Conservation (phyloP, 2,329 filamentous ascomycete species). For the Sarocladiaceae sp. region DNA sequence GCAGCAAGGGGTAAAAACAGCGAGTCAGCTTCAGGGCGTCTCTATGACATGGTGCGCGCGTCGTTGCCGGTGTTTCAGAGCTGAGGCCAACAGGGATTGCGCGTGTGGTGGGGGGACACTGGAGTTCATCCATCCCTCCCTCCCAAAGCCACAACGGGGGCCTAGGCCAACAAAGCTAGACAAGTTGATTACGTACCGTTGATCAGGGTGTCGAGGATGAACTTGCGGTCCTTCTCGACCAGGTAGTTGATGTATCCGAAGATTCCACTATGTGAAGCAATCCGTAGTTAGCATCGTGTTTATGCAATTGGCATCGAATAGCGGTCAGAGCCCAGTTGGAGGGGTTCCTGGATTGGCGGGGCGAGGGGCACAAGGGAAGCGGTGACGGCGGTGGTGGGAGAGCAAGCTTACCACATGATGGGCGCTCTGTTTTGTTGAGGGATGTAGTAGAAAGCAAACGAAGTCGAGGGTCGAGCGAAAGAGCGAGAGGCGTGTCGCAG, state of each 20-base stretch:
- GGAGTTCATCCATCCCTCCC: neutral
- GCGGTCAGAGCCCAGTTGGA: neutral
- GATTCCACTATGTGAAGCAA: slow-evolving; percentile 60
- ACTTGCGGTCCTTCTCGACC: slow-evolving; percentile 97
- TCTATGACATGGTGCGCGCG: neutral
- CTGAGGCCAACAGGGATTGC: slow-evolving; percentile 5
- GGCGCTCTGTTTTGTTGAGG: slow-evolving; percentile 4
- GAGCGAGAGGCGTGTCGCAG: neutral
- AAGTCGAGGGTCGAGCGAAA: slow-evolving; percentile 1
- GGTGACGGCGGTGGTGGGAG: slow-evolving; percentile 2
- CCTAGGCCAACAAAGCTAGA: no score
- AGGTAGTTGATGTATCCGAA: slow-evolving; percentile 99
- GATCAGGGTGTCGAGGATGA: slow-evolving; percentile 90
- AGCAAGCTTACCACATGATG: slow-evolving; percentile 9
- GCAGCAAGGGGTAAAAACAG: slow-evolving; percentile 13
- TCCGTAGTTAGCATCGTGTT: slow-evolving; percentile 20
- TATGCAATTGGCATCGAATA: slow-evolving; percentile 15
- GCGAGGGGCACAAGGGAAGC: slow-evolving; percentile 4
- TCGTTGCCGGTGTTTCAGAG: slow-evolving; percentile 7
- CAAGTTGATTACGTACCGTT: slow-evolving; percentile 63
- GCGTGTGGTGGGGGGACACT: neutral
- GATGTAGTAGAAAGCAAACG: neutral
- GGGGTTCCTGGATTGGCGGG: neutral
- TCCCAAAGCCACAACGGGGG: no score
- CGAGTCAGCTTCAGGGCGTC: slow-evolving; percentile 19